Evolutionary conservation across 2,329 filamentous ascomycete species (phyloP), one percentile per base, ranked within the genome.

Genomic region (Aspergillus proliferans): DNA sequence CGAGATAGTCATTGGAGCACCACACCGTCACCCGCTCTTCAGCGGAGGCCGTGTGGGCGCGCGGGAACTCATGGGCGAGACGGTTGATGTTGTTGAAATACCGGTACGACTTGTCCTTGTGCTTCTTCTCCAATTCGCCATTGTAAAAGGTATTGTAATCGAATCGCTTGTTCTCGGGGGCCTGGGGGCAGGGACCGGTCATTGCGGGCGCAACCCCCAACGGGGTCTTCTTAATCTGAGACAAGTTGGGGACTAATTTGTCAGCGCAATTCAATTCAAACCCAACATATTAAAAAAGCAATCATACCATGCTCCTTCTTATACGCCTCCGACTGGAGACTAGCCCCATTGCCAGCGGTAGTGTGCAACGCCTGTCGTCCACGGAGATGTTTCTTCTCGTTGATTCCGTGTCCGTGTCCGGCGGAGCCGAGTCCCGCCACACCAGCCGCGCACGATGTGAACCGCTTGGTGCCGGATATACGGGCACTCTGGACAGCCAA

Each of bases 21-120:
- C 93, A 98, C 21, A 98, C 93, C 1, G 92, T 95, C 50, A 98
- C 93, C 47, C 83, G 83, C 58, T 96, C 89, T 51, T 92, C 85
- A 64, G 83, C 81, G 50, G 79, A 83, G 14, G 87, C 81, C 79
- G 94, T 95, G 71, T 98, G 93, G 42, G 93, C 93, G 56, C 87
- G 88, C 26, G 93, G 93, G 55, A 98, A 98, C 57, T 97, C 89
- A 74, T 93, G 88, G 58, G 93, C 93, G 52, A 98, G 80, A 33
- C 93, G 90, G 67, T 98, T 98, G 83, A 98, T 98, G 78, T 98
- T 98, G 80, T 98, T 98, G 79, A 98, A 98, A 77, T 97, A 97
- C 66, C 93, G 88, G 77, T 98, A 98, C 46, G 91, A 96, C 77
- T 96, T 97, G 80, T 98, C 93, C 79, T 95, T 91, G 80, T 95